Conservation (phyloP, 2,329 filamentous ascomycete species). For the Akanthomyces muscarius region DNA sequence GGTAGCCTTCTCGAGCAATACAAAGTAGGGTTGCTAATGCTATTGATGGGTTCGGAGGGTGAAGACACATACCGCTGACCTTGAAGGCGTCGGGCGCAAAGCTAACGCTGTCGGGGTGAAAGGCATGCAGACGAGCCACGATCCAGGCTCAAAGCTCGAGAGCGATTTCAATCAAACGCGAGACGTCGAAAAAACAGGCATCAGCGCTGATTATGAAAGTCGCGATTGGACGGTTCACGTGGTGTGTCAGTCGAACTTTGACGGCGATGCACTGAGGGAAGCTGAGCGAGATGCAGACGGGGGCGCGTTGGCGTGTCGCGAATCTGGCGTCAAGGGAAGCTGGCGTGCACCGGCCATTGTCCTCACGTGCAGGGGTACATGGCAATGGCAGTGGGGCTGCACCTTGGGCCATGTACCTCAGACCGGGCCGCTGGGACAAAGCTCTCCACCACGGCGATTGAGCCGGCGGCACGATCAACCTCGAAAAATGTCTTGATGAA, state of each 20-base stretch:
- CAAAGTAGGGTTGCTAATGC: not conserved
- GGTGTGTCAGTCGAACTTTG: not conserved
- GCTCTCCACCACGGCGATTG: conserved; percentile 11
- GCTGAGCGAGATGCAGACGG: conserved; percentile 12
- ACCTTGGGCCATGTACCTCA: conserved; percentile 3
- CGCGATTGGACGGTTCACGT: not conserved
- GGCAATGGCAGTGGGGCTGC: not conserved
- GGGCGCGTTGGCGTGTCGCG: conserved; percentile 16
- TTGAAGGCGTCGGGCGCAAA: conserved; percentile 9
- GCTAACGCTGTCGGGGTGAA: conserved; percentile 1
- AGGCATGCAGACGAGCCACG: conserved; percentile 4
- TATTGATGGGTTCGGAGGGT: not conserved
- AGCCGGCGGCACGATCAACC: not conserved
- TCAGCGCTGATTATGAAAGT: not conserved
- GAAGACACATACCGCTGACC: not conserved
- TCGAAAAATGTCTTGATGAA: not conserved
- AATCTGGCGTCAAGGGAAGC: conserved; percentile 17
- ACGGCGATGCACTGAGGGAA: not conserved
- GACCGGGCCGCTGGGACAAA: not conserved
- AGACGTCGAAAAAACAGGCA: not conserved
- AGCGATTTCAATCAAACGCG: conserved; percentile 2
- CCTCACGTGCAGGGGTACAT: conserved; percentile 16
- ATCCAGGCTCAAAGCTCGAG: not conserved
- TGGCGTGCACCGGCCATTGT: not conserved
- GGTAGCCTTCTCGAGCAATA: not conserved